Evolutionary conservation across 2,329 filamentous ascomycete genomes (phyloP).

Genomic region (Westerdykella sp.): DNA sequence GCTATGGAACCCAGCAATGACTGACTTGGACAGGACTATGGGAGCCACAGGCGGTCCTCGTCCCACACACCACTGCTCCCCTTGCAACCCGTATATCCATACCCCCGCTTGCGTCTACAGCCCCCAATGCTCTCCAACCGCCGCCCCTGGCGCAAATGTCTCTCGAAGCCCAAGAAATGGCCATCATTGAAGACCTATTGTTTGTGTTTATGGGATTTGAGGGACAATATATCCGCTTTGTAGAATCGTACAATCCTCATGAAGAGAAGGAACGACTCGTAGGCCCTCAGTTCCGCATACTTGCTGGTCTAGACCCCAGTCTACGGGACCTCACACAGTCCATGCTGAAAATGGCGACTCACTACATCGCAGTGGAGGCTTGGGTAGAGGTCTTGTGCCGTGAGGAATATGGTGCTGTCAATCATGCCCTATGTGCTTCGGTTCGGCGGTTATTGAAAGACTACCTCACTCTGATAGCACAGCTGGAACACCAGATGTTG

Average conservation of each 20-base stretch:
- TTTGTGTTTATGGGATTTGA: slow-evolving; percentile 98
- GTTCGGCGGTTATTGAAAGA: slow-evolving; percentile 88
- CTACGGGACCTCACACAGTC: slow-evolving; percentile 78
- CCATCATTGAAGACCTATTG: slow-evolving; percentile 80
- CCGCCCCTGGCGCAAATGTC: slow-evolving; percentile 63
- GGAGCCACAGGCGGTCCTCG: slow-evolving; percentile 72
- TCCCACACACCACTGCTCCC: slow-evolving; percentile 64
- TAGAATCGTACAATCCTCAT: slow-evolving; percentile 71
- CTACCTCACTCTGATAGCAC: slow-evolving; percentile 85
- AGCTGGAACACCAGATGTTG: slow-evolving; percentile 87
- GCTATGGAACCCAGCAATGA: slow-evolving; percentile 2
- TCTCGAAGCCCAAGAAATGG: slow-evolving; percentile 76
- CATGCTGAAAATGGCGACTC: slow-evolving; percentile 90
- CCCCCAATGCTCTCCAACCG: slow-evolving; percentile 64
- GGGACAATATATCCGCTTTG: slow-evolving; percentile 91
- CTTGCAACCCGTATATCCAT: slow-evolving; percentile 62
- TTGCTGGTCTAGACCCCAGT: slow-evolving; percentile 82
- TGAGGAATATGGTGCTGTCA: slow-evolving; percentile 89
- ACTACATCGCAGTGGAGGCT: slow-evolving; percentile 83
- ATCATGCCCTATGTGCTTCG: slow-evolving; percentile 91
- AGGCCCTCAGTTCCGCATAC: slow-evolving; percentile 73
- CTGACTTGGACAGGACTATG: slow-evolving; percentile 47
- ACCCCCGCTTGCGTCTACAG: slow-evolving; percentile 57
- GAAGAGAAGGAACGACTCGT: slow-evolving; percentile 81
- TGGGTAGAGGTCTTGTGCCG: slow-evolving; percentile 93